Evolutionary conservation across 495 filamentous ascomycete genomes (phyloP), one percentile per base, ranked within the genome.

Genomic region (Umbilicaria muhlenbergii): DNA sequence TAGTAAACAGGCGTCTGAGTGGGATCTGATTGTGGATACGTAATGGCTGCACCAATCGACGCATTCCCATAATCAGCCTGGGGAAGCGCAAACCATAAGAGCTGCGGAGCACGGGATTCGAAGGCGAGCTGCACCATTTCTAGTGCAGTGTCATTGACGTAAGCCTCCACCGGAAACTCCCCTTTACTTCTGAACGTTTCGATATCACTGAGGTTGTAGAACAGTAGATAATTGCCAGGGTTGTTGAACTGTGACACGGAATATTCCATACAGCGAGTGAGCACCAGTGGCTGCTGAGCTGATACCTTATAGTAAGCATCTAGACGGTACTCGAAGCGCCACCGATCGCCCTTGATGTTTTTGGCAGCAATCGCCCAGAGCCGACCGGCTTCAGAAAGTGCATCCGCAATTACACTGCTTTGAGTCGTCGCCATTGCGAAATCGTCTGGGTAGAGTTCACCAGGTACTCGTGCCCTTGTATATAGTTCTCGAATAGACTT

Each of bases 211-310:
- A 39, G 36, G n/a, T 39, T 32, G n/a, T 45, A 40, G 16, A 39
- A 28, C 8, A 28, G 24, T 28, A 19, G n/a, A 13, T 11, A 14
- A 39, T 13, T 14, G 15, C n/a, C 4, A 16, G 16, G 13, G 13
- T 19, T 13, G 11, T 10, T 15, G 33, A n/a, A 36, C n/a, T 21
- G 15, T 16, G 36, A 45, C n/a, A 24, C 28, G 16, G 38, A 21
- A 28, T 39, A 5, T 33, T 19, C 10, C 36, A 16, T 7, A 38
- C 43, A 45, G 12, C 43, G 43, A n/a, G 32, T 32, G 18, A 11
- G 15, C 18, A 45, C 43, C 3, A 45, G n/a, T 5, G 43, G 43
- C 36, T 45, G 43, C 24, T 45, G 21, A 19, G 43, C 43, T 32
- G 2, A 3, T 11, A 39, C 43, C 2, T 32, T 45, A 13, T 34